Evolutionary conservation across 176 grass and related monocot species (phyloP), one percentile per base, ranked within the genome.

Genomic region (Thalia dealbata): DNA sequence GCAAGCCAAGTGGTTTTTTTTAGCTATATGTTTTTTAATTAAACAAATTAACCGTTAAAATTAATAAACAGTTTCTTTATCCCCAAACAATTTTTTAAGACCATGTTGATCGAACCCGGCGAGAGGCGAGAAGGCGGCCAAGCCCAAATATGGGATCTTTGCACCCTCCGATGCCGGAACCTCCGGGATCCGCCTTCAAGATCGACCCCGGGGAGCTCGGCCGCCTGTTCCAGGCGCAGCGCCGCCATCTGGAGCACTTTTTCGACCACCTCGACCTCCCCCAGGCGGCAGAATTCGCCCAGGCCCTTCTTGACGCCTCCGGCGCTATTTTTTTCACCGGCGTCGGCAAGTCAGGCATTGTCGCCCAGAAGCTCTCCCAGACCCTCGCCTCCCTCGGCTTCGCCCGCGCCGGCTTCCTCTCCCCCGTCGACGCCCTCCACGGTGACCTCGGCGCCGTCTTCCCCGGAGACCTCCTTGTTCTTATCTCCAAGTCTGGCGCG

Each of bases 321-420:
- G 87, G 87, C 7, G 90, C 95, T 50, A 78, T 93, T 2, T 99
- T 99, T 85, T 99, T 99, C 85, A 86, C 95, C 38, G 90, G 95
- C 23, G 82, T 99, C 3, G 95, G 90, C 12, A 99, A 99, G 82
- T 99, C 95, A 13, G 90, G 90, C 19, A 86, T 88, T 71, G 95
- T 99, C 16, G 90, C 90, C 3, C 74, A 69, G 24, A 93, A 99
- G 84, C 83, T 91, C 44, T 80, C 90, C 50, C 90, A 99, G 83
- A 99, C 85, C 73, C 72, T 99, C 0, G 90, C 95, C 43, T 95
- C 95, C 52, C 73, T 99, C 10, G 95, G 95, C 8, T 80, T 95
- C 79, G 55, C 83, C 26, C 87, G 95, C 23, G 81, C 90, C 1
- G 79, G 87, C 1, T 99, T 93, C 85, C 82, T 93, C 0, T 56